These are phyloP conservation scores for Candida smagusa DNA, from an alignment of 1,139 yeast species.

Conservation along the genomic window DNA sequence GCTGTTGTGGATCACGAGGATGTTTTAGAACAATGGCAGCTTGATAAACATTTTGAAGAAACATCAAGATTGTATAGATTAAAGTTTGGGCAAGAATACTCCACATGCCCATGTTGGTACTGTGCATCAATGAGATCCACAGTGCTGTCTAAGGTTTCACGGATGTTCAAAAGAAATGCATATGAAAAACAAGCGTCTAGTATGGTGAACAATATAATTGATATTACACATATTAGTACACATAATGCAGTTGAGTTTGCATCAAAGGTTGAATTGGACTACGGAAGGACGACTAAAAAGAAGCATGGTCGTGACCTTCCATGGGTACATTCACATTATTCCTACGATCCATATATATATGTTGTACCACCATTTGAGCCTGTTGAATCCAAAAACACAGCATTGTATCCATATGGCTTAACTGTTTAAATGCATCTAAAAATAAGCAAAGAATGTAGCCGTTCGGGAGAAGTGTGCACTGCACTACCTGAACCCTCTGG, in stretches of 20 bases:
- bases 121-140: slow-evolving; percentile 15
- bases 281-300: background rate
- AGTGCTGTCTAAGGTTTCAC: slow-evolving; percentile 6
- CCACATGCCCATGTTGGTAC: slow-evolving; percentile 27
- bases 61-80: slow-evolving; percentile 19
- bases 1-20: slow-evolving; percentile 26
- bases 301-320: background rate
- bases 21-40: slow-evolving; percentile 19
- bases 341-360: background rate
- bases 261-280: background rate
- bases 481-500: background rate
- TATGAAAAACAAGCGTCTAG: slow-evolving; percentile 11
- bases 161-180: slow-evolving; percentile 6
- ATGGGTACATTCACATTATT: background rate
- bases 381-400: background rate
- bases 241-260: slow-evolving; percentile 16
- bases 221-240: slow-evolving; percentile 16
- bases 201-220: slow-evolving; percentile 1
- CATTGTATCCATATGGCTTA: background rate
- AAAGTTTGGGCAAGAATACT: slow-evolving; percentile 19
- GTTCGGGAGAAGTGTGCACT: too few species aligned
- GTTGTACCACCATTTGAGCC: background rate
- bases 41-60: slow-evolving; percentile 18
- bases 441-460: too few species aligned
- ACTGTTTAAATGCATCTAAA: too few species aligned